Conservation (phyloP, 1,284 basidiomycete species). For the Hemileia vastatrix region DNA sequence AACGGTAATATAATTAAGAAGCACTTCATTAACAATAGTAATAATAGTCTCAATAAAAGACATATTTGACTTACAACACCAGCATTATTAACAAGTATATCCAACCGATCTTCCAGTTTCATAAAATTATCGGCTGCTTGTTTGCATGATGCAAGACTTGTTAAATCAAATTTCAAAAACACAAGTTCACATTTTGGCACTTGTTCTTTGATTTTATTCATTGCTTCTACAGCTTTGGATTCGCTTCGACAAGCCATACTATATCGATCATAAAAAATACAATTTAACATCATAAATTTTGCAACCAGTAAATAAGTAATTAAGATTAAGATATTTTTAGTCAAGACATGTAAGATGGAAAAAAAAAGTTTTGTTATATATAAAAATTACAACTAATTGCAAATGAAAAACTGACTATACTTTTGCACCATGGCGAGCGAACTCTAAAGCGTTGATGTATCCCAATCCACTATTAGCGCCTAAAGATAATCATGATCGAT, state of each 20-base stretch:
- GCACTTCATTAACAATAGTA: background rate
- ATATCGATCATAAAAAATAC: background rate
- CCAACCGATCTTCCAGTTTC: conserved; percentile 32
- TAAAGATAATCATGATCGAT: too few species aligned
- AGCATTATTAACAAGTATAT: conserved; percentile 42
- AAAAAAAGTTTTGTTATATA: too few species aligned
- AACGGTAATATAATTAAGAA: too few species aligned
- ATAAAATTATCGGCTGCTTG: conserved; percentile 33
- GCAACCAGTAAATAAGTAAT: too few species aligned
- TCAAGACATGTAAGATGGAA: too few species aligned
- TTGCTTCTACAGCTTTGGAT: conserved; percentile 6
- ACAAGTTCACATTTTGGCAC: conserved; percentile 28
- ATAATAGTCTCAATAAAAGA: background rate
- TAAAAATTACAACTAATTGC: background rate
- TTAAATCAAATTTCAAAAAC: conserved; percentile 41
- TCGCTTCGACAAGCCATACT: conserved; percentile 15
- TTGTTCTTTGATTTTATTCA: conserved; percentile 20
- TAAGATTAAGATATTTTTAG: too few species aligned
- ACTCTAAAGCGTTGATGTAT: conserved; percentile 7
- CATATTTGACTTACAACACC: conserved; percentile 24
- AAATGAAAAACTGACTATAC: conserved; percentile 4
- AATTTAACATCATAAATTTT: too few species aligned
- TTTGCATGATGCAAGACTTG: conserved; percentile 33
- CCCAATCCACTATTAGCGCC: conserved; percentile 17
- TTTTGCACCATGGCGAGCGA: conserved; percentile 12